Conservation (phyloP, 176 grass and related monocot genomes). For the Stipa capillata region DNA sequence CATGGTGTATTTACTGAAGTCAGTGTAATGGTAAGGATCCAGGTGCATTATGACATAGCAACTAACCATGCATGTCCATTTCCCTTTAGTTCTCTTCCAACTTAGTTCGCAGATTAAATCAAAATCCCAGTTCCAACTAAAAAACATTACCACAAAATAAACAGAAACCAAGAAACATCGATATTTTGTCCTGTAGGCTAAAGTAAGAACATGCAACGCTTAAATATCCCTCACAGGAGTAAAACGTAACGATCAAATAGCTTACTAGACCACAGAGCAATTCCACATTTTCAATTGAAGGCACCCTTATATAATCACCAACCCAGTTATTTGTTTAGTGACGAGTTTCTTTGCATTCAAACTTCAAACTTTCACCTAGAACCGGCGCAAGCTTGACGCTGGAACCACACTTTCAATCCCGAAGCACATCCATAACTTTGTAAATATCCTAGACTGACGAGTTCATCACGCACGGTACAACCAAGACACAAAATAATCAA, state of each 20-base stretch:
- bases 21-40: no score
- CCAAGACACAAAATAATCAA: no score
- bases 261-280: background rate
- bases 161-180: no score
- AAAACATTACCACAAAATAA: no score
- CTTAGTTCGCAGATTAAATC: background rate
- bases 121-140: background rate
- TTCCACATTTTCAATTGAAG: background rate
- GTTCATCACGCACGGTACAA: no score
- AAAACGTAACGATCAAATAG: background rate
- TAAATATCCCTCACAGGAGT: background rate
- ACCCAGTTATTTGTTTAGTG: background rate
- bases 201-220: background rate
- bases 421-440: no score
- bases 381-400: no score
- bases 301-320: background rate
- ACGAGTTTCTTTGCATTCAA: background rate
- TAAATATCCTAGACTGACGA: no score
- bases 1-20: background rate
- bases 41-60: background rate
- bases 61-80: background rate
- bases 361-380: background rate
- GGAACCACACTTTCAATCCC: background rate
- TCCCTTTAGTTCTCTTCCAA: background rate
- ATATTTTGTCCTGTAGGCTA: no score